phyloP scores from a whole-genome alignment of 768 basidiomycete species.

The Tulasnella sp. region DNA sequence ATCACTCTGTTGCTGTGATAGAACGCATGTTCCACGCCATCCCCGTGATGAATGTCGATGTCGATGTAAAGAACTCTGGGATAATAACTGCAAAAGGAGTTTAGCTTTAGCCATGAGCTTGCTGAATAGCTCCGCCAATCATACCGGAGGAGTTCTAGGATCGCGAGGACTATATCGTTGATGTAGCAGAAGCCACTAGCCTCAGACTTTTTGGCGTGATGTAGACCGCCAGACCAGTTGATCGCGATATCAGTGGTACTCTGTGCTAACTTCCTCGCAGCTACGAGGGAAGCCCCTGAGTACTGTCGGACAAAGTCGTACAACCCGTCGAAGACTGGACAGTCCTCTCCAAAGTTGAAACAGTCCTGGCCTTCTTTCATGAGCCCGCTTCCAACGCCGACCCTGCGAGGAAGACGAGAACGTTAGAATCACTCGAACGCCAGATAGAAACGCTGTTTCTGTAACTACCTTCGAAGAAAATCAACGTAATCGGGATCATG shows the following conservation, averaged over 20 bases:
- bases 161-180: slow-evolving; percentile 92
- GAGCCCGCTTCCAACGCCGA: not conserved
- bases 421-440: not conserved
- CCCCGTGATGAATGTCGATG: slow-evolving; percentile 98
- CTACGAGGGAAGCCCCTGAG: slow-evolving; percentile 83
- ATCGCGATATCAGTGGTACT: slow-evolving; percentile 92
- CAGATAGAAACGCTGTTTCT: not conserved
- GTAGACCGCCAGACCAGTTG: slow-evolving; percentile 97
- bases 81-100: slow-evolving; percentile 50
- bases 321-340: slow-evolving; percentile 90
- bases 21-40: slow-evolving; percentile 96
- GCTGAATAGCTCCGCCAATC: slow-evolving; percentile 17
- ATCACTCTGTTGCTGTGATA: slow-evolving; percentile 97
- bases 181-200: slow-evolving; percentile 98
- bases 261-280: slow-evolving; percentile 73
- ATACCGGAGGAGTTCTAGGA: slow-evolving; percentile 81
- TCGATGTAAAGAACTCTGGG: slow-evolving; percentile 96
- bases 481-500: slow-evolving; percentile 95
- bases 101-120: not conserved
- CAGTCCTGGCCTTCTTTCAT: slow-evolving; percentile 60
- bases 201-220: slow-evolving; percentile 96
- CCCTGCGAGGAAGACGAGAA: not conserved
- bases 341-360: slow-evolving; percentile 95
- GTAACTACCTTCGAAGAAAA: slow-evolving; percentile 75
- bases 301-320: slow-evolving; percentile 94